Conservation (phyloP, 2,329 filamentous ascomycete species). For the Trichoderma harzianum region DNA sequence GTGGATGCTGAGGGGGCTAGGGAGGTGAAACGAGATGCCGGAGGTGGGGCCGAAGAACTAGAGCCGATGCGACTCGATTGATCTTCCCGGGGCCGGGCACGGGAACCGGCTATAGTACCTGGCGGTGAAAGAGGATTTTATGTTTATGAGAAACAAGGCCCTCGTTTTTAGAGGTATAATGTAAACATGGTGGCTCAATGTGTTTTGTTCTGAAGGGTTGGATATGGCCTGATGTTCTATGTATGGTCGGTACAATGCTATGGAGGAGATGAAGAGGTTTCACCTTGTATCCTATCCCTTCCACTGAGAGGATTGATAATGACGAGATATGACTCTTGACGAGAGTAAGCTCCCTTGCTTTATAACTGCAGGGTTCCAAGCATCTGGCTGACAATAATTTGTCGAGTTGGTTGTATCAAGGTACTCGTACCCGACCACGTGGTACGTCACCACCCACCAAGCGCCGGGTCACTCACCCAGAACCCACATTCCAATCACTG, state of each 20-base stretch:
- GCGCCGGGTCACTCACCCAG: slow-evolving; percentile 2
- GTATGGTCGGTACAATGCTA: not conserved
- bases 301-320: not conserved
- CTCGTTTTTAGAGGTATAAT: not conserved
- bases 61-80: not conserved
- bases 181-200: too few species aligned
- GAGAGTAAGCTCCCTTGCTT: not conserved
- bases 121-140: not conserved
- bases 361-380: not conserved
- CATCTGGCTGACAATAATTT: not conserved
- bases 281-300: not conserved
- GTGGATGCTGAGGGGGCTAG: too few species aligned
- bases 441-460: slow-evolving; percentile 1
- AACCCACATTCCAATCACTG: not conserved
- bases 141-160: not conserved
- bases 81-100: not conserved
- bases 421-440: not conserved
- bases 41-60: not conserved
- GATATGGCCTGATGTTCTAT: not conserved
- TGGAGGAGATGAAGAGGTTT: too few species aligned
- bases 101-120: too few species aligned
- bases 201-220: too few species aligned
- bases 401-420: not conserved
- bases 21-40: too few species aligned
- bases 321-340: not conserved